A percentile compares a stretch with the other conserved stretches of the same genome.
phyloP scores from a whole-genome alignment of 1,139 yeast genomes.

The Kodamaea arcana region DNA sequence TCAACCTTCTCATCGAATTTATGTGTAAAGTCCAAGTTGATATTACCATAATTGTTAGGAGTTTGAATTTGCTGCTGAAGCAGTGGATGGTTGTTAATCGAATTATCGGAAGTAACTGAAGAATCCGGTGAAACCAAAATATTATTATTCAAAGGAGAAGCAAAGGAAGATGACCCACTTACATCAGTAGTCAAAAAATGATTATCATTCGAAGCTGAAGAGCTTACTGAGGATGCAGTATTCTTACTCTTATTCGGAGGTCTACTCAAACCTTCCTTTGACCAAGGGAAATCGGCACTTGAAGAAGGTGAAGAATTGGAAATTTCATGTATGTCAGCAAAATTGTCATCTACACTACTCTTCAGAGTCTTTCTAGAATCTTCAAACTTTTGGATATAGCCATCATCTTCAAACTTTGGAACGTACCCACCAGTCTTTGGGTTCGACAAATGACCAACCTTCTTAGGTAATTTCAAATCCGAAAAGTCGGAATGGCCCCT shows the following conservation, averaged over 20 bases:
- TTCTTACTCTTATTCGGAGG: constrained; percentile 1
- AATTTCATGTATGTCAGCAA: not conserved
- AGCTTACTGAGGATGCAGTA: constrained; percentile 2
- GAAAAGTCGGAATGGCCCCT: constrained; percentile 44
- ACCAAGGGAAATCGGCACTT: constrained; percentile 35
- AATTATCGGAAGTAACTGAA: constrained; percentile 16
- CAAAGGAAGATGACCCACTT: constrained; percentile 26
- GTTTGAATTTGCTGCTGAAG: constrained; percentile 1
- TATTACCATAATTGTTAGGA: not conserved
- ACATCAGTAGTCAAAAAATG: constrained; percentile 22
- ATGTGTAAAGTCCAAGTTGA: constrained; percentile 13
- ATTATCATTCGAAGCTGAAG: constrained; percentile 5
- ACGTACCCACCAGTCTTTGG: constrained; percentile 20
- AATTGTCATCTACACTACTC: not conserved
- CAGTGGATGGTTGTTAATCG: constrained; percentile 1
- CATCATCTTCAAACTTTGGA: constrained; percentile 13
- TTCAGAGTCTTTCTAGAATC: too few species aligned
- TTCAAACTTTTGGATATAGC: not conserved
- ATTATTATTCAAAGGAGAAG: constrained; percentile 41
- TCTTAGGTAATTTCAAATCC: constrained; percentile 32
- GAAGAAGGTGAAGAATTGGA: constrained; percentile 9
- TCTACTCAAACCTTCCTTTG: constrained; percentile 6
- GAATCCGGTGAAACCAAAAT: constrained; percentile 36
- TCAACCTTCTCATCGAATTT: constrained; percentile 43
- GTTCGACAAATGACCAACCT: constrained; percentile 29